Evolutionary conservation across 2,329 filamentous ascomycete species (phyloP), one percentile per base, ranked within the genome.

Genomic region (Fulvia fulva): DNA sequence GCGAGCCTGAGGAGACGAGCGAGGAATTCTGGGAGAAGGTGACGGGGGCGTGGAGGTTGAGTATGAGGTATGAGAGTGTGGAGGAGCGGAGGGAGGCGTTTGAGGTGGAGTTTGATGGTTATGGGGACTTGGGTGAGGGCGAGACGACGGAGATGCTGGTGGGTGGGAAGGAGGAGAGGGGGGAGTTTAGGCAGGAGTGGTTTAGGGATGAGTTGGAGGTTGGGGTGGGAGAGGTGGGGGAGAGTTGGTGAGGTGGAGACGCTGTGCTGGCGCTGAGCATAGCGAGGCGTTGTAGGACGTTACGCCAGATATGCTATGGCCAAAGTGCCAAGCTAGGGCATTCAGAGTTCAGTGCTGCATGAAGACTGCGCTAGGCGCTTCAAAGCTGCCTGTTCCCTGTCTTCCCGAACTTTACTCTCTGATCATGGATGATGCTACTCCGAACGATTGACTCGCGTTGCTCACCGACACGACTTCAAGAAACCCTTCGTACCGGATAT

Each of bases 1-100:
- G 14, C 2, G 28, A 49, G 3, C 55, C 41, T 22, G 55, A 57
- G 41, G 12, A 3, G 14, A 26, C 12, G n/a, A n/a, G 32, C 11
- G 49, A 53, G 22, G 19, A 57, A 28, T 57, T 57, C 23, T 57
- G 55, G 55, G 50, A 34, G 14, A 57, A 53, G n/a, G 55, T 53
- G 22, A 16, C 16, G 19, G n/a, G 30, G 26, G 50, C 37, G 9
- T 57, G 49, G 49, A 30, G 50, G 41, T 4, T 45, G 37, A 49
- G 41, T 22, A 32, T 32, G n/a, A 14, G 22, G 12, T 34, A n/a
- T 28, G 55, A 57, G 55, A 57, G 25, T 25, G 55, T 57, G 7
- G 37, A 47, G 50, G 55, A 53, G 50, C 11, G 55, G 26, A 11
- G 55, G 9, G 50, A 46, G 21, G 26, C 22, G 14, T 53, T 57